These are phyloP conservation scores for Aristolochia fimbriata DNA, from an alignment of 164 flowering plant genomes.

Conservation along the genomic window DNA sequence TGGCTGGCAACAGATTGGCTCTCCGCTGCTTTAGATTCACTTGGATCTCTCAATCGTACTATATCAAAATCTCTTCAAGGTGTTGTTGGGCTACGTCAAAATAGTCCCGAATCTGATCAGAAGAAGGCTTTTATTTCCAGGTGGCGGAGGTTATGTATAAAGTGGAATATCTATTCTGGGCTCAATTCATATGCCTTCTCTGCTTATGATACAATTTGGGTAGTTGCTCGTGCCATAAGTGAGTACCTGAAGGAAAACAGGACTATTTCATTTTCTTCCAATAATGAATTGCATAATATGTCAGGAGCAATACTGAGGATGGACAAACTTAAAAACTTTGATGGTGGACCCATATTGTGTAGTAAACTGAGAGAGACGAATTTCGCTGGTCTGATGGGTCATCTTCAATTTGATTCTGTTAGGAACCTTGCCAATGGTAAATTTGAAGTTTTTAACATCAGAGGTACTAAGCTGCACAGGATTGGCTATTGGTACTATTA, in stretches of 20 bases:
- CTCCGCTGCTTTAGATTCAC: slow-evolving; percentile 50
- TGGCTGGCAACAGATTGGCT: slow-evolving; percentile 91
- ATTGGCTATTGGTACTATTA: slow-evolving; percentile 61
- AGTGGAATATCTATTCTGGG: slow-evolving; percentile 19
- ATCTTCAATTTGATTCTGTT: slow-evolving; percentile 33
- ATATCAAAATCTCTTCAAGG: slow-evolving; percentile 32
- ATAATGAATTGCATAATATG: slow-evolving; percentile 11
- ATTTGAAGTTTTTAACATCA: slow-evolving; percentile 49
- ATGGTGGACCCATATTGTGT: slow-evolving; percentile 32
- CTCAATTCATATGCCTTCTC: slow-evolving; percentile 47
- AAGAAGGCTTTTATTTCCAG: slow-evolving; percentile 31
- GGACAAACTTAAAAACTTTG: slow-evolving; percentile 36
- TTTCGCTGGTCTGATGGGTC: slow-evolving; percentile 54
- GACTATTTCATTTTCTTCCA: slow-evolving; percentile 39
- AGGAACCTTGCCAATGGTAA: slow-evolving; percentile 23
- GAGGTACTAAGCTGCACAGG: slow-evolving; percentile 8
- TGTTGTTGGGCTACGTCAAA: slow-evolving; percentile 51
- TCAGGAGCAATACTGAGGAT: slow-evolving; percentile 17
- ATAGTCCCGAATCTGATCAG: slow-evolving; percentile 34
- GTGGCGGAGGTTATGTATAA: slow-evolving; percentile 30
- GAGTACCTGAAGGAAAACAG: slow-evolving; percentile 25
- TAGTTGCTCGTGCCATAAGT: slow-evolving; percentile 44
- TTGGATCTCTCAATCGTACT: slow-evolving; percentile 11
- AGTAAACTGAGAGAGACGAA: slow-evolving; percentile 26
- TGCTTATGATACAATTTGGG: slow-evolving; percentile 80